Evolutionary conservation across 192 early-diverging fungal species (phyloP), one percentile per base, ranked within the genome.

Genomic region (Glomus cerebriforme): DNA sequence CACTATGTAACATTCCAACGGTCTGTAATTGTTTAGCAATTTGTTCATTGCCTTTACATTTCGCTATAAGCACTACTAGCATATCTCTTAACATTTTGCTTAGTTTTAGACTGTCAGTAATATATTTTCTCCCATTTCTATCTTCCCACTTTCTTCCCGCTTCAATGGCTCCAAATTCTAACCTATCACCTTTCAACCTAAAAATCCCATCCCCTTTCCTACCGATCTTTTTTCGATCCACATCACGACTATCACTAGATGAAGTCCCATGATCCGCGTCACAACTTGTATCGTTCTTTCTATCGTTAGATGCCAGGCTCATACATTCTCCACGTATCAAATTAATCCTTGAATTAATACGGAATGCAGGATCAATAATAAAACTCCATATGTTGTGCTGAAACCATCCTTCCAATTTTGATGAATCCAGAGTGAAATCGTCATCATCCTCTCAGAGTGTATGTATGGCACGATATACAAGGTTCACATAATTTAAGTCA

Each of bases 141-240:
- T n/a, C 34, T 24, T 74, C 15, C 54, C 39, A 71, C 12, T 70
- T n/a, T 15, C 5, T 69, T 70, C 24, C 29, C 1, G 73, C 7
- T 60, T 60, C 73, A 60, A 74, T 74, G 0, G 73, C 29, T 4
- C 73, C 73, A 58, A 74, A 24, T 60, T 74, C 72, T 37, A 74
- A 34, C 34, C 73, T 74, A 59, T 34, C 31, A 1, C 19, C 19
- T 22, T 32, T 74, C 32, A 74, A 24, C 7, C 54, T 74, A 60
- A 74, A 74, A n/a, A 74, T 34, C 0, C 54, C 58, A 60, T 74
- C 31, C 19, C 58, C 54, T 60, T 74, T 74, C 22, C 58, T 74
- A 7, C 54, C 12, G 10, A 74, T 74, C 19, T 74, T 32, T 7
- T 24, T 39, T 39, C 26, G 7, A 17, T 59, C 26, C n/a, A 12